phyloP scores from a whole-genome alignment of 2,329 filamentous ascomycete genomes.

The Chaetomiaceae sp. region DNA sequence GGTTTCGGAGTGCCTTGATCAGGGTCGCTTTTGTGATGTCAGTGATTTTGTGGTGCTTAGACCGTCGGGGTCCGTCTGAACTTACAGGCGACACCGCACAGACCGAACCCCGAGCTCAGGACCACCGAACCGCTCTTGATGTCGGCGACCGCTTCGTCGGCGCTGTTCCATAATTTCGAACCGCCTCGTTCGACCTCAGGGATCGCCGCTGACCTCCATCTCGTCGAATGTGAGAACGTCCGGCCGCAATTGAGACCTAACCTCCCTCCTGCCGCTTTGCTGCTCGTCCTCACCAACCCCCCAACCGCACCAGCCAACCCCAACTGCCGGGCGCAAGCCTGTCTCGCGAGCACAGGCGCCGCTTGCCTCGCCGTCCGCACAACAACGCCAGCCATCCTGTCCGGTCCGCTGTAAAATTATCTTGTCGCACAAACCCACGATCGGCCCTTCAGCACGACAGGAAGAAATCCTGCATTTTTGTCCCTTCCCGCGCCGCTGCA shows the following conservation, averaged over 20 bases:
- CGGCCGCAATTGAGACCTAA: neutral
- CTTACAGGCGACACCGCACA: constrained; percentile 69
- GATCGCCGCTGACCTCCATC: constrained; percentile 14
- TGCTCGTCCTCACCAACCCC: neutral
- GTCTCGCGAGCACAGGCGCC: constrained; percentile 1
- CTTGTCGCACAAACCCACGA: neutral
- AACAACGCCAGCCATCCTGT: constrained; percentile 2
- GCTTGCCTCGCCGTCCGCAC: constrained; percentile 4
- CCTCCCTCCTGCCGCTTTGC: neutral
- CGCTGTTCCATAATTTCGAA: constrained; percentile 50
- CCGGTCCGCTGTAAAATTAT: neutral
- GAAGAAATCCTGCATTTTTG: neutral
- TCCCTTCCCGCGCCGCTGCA: too few relatives aligned
- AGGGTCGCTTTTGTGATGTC: constrained; percentile 44
- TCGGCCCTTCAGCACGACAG: neutral
- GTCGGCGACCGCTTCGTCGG: constrained; percentile 66
- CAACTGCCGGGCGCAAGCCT: neutral
- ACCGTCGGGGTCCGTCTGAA: neutral
- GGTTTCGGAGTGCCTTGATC: constrained; percentile 61
- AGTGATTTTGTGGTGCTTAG: neutral
- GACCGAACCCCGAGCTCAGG: constrained; percentile 75
- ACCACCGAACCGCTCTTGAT: constrained; percentile 66
- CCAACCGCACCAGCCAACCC: neutral
- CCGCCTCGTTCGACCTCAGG: constrained; percentile 28
- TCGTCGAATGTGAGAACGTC: constrained; percentile 20